A percentile compares a stretch with the other conserved stretches of the same genome.
Evolutionary conservation across 257 asterid genomes (phyloP).

Genomic region (Anisodus acutangulus): DNA sequence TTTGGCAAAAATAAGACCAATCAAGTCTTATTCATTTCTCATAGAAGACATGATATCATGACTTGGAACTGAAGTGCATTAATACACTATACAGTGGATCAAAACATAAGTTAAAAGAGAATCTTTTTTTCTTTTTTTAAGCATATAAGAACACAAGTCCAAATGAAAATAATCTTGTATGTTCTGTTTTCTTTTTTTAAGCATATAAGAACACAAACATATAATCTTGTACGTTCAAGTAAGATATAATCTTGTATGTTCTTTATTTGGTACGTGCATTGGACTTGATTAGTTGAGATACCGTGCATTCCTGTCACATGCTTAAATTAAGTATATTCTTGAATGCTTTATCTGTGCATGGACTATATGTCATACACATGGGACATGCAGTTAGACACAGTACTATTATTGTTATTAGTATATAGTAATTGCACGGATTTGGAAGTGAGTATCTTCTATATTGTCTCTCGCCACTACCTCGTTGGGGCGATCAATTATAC

Average conservation of each 20-base stretch:
- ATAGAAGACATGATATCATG: not conserved
- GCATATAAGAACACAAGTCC: not conserved
- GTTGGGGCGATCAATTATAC: not conserved
- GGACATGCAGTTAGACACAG: not conserved
- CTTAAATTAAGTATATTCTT: not conserved
- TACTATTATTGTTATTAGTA: not conserved
- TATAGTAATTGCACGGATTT: not conserved
- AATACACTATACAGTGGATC: not conserved
- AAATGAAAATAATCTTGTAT: not conserved
- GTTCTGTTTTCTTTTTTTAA: not conserved
- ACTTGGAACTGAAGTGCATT: slow-evolving; percentile 23
- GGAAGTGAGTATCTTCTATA: not conserved
- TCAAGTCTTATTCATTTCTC: not conserved
- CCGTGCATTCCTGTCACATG: not conserved
- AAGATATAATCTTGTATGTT: not conserved
- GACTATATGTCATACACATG: too few species aligned
- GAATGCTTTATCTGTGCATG: not conserved
- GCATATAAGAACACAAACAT: not conserved
- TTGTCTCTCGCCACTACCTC: not conserved
- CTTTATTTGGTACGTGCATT: not conserved
- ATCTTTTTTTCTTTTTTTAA: not conserved
- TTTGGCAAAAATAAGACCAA: slow-evolving; percentile 13
- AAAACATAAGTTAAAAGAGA: not conserved
- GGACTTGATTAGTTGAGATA: not conserved
- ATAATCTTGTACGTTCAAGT: not conserved